Percentiles rank a stretch among this genome's conserved stretches.
Evolutionary conservation across 23 red algal species (phyloP).

Genomic region (Gracilariopsis chorda): DNA sequence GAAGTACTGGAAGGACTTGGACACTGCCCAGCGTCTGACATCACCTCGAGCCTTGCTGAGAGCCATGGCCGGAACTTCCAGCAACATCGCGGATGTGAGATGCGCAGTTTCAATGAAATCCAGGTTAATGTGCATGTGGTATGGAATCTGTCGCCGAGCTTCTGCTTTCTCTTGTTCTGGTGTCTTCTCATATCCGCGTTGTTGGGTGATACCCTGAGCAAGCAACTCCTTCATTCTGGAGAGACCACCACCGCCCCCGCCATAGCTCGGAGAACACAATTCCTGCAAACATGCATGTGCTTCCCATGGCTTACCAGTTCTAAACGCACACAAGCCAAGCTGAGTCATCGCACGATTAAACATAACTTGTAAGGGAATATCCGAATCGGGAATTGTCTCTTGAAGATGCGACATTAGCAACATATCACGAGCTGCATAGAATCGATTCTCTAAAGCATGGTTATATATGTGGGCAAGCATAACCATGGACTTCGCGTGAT

Average conservation of each 20-base stretch:
- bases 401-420: constrained; percentile 97
- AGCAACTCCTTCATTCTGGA: constrained; percentile 92
- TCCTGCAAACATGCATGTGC: constrained; percentile 85
- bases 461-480: constrained; percentile 98
- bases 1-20: constrained; percentile 93
- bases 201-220: constrained; percentile 79
- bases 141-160: constrained; percentile 87
- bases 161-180: constrained; percentile 92
- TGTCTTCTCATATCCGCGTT: constrained; percentile 88
- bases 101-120: constrained; percentile 97
- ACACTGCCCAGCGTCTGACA: constrained; percentile 61
- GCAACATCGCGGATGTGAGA: constrained; percentile 94
- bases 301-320: constrained; percentile 79
- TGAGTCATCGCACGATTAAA: constrained; percentile 99
- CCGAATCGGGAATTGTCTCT: constrained; percentile 80
- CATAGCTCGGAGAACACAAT: constrained; percentile 86
- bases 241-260: constrained; percentile 69
- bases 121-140: constrained; percentile 95
- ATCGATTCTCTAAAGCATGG: constrained; percentile 92
- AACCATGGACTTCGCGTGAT: constrained; percentile 84
- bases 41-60: constrained; percentile 73
- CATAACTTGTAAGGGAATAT: constrained; percentile 84
- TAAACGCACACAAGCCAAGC: constrained; percentile 97
- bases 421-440: constrained; percentile 91
- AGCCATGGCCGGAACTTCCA: constrained; percentile 94